Base-by-base conservation (phyloP, 2,329 filamentous ascomycete genomes). In the Monilinia polystroma region DNA sequence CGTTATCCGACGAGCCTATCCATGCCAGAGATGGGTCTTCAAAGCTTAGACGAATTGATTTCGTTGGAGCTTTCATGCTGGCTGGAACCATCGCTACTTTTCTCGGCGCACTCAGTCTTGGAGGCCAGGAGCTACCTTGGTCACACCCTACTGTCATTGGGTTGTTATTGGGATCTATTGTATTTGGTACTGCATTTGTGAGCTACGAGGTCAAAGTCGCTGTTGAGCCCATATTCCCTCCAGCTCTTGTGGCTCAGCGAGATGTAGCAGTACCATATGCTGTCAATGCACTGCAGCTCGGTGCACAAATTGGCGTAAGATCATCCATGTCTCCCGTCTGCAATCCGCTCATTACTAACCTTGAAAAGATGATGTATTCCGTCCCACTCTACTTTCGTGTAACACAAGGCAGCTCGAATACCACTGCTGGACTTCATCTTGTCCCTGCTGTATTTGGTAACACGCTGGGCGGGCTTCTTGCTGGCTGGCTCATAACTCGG, bases 381-480 rank as follows among this genome's bases (percentile, higher is more conserved):
- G 83, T 91, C 0, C 89, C 89, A 0, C 76, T 91, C 0, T 91
- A 91, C 76, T 92, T 91, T 70, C 86, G 90, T 67, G 83, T 89
- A 0, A 88, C 87, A 0, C 78, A 83, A 6, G 78, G 80, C 0
- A 82, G 82, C 3, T 86, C 84, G 0, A 86, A 84, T 55, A 86
- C 87, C 0, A 77, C 79, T 1, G 87, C 88, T 0, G 83, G 83
- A 0, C 77, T 84, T 0, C 86, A 90, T 71, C 78, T 92, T 0
- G 81, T 91, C 52, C 89, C 89, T 0, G 86, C 89, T 0, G 87
- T 92, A 0, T 76, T 84, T 0, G 89, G 89, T 0, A 91, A 92
- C 71, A 85, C 88, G 0, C 68, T 86, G 0, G 89, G 88, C 0
- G 87, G 87, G 0, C 77, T 92, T 2, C 53, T 87, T 0, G 82